Evolutionary conservation across 257 asterid species (phyloP), one percentile per base, ranked within the genome.

Genomic region (Lithospermum erythrorhizon): DNA sequence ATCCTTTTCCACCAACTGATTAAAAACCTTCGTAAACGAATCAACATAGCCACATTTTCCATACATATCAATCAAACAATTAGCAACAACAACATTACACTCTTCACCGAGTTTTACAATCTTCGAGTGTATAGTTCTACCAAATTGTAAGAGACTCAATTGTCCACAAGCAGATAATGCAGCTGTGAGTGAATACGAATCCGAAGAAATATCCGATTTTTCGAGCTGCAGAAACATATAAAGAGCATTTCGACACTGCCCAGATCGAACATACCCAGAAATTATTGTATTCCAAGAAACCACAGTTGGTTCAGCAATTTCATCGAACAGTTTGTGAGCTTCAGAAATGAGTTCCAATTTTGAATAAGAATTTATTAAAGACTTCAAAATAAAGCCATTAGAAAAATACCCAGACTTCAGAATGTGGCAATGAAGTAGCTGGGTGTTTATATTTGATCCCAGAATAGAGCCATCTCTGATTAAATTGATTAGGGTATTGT

Each of bases 211-310:
- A 58, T 75, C 65, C 15, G 93, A 85, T 6, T 45, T 85, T 68
- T 85, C 93, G 53, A 87, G 65, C 55, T 72, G 75, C 57, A 58
- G 55, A 53, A 81, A 90, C 76, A 82, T 57, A 27, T 68, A 54
- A 69, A 90, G 55, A 14, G 87, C 93, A 63, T 80, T 76, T 15
- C 68, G 54, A 32, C 74, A 83, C 74, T 73, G 66, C 76, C 96
- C 95, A 29, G 81, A 79, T 59, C 64, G 84, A 25, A 80, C 88
- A 70, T 75, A 73, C 52, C 95, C 95, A 30, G 96, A 82, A 69
- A 91, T 85, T 71, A 91, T 69, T 24, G 95, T 73, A 74, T 87
- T 87, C 95, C 98, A 87, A 67, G 94, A 79, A 72, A 81, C 95
- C 22, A 91, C 67, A 76, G 66, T 82, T 58, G 78, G 87, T 60